A percentile compares a stretch with the other conserved stretches of the same genome.
Evolutionary conservation across 2,329 filamentous ascomycete species (phyloP).

Genomic region (Colletotrichum salicis): DNA sequence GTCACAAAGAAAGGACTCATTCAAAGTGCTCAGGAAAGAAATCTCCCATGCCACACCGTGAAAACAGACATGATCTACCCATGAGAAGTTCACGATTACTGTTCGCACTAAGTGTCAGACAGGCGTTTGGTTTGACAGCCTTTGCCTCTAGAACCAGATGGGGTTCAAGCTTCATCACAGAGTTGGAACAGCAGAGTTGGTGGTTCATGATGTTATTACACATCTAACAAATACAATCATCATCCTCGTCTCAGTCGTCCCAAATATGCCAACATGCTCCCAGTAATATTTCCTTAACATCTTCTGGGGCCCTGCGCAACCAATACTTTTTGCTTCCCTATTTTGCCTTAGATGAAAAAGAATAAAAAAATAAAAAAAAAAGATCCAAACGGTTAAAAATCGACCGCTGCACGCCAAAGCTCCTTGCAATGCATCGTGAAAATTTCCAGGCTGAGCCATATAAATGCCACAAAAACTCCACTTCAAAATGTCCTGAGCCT

Average conservation of each 20-base stretch:
- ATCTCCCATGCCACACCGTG: neutral
- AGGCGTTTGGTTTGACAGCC: neutral
- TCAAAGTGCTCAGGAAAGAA: neutral
- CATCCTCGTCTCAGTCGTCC: constrained; percentile 17
- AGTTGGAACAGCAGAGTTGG: neutral
- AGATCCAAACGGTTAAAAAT: neutral
- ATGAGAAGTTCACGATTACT: neutral
- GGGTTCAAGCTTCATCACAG: neutral
- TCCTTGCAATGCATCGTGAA: constrained; percentile 34
- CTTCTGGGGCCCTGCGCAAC: neutral
- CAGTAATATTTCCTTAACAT: neutral
- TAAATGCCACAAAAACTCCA: constrained; percentile 36
- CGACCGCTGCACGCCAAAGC: constrained; percentile 24
- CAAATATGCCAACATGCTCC: constrained; percentile 18
- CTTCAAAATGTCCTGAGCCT: constrained; percentile 3
- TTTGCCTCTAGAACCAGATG: neutral
- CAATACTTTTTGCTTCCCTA: neutral
- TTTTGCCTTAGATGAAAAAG: neutral
- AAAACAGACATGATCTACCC: neutral
- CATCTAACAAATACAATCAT: constrained; percentile 14
- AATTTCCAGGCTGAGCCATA: constrained; percentile 32
- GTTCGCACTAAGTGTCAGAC: neutral
- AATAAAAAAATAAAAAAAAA: constrained; percentile 2
- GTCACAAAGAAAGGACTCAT: neutral
- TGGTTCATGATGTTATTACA: neutral